These are phyloP conservation scores for Quercus cerris DNA, from an alignment of 306 rosid species.

Conservation along the genomic window DNA sequence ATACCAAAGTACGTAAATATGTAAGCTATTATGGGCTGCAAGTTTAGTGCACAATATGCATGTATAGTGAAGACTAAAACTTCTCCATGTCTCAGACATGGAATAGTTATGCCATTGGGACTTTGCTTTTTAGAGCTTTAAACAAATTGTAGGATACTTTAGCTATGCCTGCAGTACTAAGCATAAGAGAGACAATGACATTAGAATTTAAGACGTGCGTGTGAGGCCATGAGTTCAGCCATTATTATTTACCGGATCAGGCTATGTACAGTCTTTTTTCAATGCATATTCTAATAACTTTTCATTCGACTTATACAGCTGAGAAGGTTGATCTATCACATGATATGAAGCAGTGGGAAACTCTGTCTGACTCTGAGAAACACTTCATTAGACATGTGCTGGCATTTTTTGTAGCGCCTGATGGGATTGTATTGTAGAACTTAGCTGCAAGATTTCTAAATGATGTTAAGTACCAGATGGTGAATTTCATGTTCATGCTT, in stretches of 20 bases:
- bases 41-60: background rate
- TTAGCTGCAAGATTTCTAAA: conserved; percentile 80
- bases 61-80: background rate
- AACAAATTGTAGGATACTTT: background rate
- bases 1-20: background rate
- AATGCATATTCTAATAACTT: conserved; percentile 19
- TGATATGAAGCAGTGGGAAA: conserved; percentile 70
- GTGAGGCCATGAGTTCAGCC: background rate
- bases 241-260: background rate
- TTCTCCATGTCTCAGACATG: background rate
- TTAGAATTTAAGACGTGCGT: background rate
- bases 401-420: conserved; percentile 91
- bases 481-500: conserved; percentile 15
- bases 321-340: conserved; percentile 92
- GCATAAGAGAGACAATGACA: background rate
- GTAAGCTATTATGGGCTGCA: background rate
- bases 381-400: conserved; percentile 73
- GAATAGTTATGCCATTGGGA: background rate
- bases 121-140: background rate
- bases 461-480: conserved; percentile 83
- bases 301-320: conserved; percentile 42
- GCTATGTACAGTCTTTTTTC: background rate
- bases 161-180: background rate
- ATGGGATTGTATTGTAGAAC: conserved; percentile 87
- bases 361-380: conserved; percentile 69